phyloP scores from a whole-genome alignment of 148 eudicot species.

The Vaccinium macrocarpon region DNA sequence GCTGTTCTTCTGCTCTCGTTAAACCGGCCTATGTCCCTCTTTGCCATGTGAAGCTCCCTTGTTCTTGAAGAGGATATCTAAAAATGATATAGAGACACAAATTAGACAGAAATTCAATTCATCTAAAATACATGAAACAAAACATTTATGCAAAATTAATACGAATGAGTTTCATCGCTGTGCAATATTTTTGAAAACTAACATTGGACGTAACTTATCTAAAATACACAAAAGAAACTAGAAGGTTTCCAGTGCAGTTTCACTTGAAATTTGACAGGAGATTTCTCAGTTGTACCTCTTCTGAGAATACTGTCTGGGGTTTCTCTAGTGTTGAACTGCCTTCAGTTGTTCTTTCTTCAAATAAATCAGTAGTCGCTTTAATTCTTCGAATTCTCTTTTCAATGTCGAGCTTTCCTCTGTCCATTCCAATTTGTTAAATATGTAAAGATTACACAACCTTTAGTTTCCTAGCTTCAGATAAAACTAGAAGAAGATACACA shows the following conservation, averaged over 20 bases:
- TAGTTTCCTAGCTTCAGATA: background rate
- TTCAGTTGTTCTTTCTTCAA: constrained; percentile 33
- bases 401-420: constrained; percentile 18
- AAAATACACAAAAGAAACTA: background rate
- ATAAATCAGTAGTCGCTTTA: constrained; percentile 44
- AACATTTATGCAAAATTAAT: background rate
- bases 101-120: background rate
- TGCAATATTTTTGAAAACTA: background rate
- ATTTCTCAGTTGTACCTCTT: constrained; percentile 37
- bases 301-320: constrained; percentile 28
- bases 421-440: constrained; percentile 26
- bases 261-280: background rate
- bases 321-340: constrained; percentile 22
- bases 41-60: constrained; percentile 55
- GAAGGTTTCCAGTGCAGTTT: background rate
- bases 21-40: constrained; percentile 36
- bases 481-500: background rate
- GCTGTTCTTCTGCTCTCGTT: constrained; percentile 39
- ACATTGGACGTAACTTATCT: background rate
- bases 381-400: constrained; percentile 31
- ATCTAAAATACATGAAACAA: background rate
- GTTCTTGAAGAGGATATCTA: constrained; percentile 54
- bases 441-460: background rate
- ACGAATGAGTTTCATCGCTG: background rate
- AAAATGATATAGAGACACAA: background rate